Percentiles rank a stretch among this genome's conserved stretches.
Evolutionary conservation across 148 eudicot genomes (phyloP).

Genomic region (Linanthus parryae): DNA sequence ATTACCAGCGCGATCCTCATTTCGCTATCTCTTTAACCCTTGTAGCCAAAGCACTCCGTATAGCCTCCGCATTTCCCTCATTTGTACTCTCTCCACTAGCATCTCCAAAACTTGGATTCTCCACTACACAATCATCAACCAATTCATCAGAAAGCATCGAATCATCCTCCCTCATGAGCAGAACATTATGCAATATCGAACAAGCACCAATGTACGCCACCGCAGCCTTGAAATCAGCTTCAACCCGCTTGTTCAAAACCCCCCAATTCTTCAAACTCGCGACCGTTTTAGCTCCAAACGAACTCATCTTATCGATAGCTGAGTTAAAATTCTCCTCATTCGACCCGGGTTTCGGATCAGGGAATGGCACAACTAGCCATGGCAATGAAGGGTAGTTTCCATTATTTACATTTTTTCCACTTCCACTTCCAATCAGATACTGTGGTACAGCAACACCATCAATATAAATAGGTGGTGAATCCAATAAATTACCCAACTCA

Average conservation of each 20-base stretch:
- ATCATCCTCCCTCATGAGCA: conserved; percentile 76
- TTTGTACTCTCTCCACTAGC: conserved; percentile 15
- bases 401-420: no score
- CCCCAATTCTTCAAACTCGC: conserved; percentile 88
- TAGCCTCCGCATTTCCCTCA: conserved; percentile 21
- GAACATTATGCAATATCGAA: conserved; percentile 78
- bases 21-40: conserved; percentile 22
- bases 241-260: conserved; percentile 50
- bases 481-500: conserved; percentile 35
- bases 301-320: conserved; percentile 20
- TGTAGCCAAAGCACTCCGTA: conserved; percentile 55
- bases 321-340: conserved; percentile 47
- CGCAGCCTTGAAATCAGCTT: conserved; percentile 47
- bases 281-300: conserved; percentile 28
- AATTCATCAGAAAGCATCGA: conserved; percentile 40
- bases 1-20: no score
- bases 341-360: conserved; percentile 31
- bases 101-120: conserved; percentile 15
- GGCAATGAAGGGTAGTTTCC: conserved; percentile 64
- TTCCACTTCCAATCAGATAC: conserved; percentile 65
- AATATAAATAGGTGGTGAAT: conserved; percentile 17
- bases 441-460: conserved; percentile 39
- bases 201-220: conserved; percentile 90
- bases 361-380: conserved; percentile 63
- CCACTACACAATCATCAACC: conserved; percentile 16